phyloP scores from a whole-genome alignment of 2,329 filamentous ascomycete genomes.

The Dothidotthia symphoricarpi region DNA sequence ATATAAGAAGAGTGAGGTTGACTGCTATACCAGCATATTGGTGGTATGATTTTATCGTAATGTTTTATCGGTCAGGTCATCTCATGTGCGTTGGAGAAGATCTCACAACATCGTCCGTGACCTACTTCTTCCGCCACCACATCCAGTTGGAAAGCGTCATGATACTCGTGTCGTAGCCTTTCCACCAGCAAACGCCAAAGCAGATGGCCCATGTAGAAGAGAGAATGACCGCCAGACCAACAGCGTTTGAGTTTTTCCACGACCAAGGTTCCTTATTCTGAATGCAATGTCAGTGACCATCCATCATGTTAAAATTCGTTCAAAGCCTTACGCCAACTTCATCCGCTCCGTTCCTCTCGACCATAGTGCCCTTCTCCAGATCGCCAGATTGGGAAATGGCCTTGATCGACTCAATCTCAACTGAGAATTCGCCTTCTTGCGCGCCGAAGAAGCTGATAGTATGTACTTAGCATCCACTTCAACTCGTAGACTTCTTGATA shows the following conservation, averaged over 20 bases:
- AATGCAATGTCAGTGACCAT: constrained; percentile 6
- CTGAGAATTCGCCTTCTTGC: constrained; percentile 66
- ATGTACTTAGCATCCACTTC: constrained; percentile 16
- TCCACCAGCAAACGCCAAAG: constrained; percentile 25
- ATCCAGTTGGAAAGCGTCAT: constrained; percentile 23
- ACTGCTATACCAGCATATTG: background rate
- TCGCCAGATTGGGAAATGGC: constrained; percentile 39
- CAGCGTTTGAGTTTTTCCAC: constrained; percentile 28
- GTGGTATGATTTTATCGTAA: too few relatives aligned
- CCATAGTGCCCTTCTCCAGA: constrained; percentile 23
- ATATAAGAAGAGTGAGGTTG: background rate
- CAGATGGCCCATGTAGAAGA: constrained; percentile 21
- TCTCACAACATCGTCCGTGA: too few relatives aligned
- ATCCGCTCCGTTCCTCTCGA: constrained; percentile 1
- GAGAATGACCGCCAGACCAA: constrained; percentile 24
- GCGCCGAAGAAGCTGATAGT: constrained; percentile 67
- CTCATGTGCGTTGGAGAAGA: too few relatives aligned
- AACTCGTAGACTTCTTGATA: background rate
- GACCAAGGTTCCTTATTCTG: constrained; percentile 23
- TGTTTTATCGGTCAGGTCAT: too few relatives aligned
- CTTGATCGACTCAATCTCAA: constrained; percentile 57
- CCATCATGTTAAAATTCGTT: background rate
- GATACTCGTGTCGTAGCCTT: constrained; percentile 21
- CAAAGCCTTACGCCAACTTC: constrained; percentile 10
- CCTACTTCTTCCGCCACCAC: too few relatives aligned